phyloP scores from a whole-genome alignment of 2,329 filamentous ascomycete species.

The Neopestalotiopsis sp. region DNA sequence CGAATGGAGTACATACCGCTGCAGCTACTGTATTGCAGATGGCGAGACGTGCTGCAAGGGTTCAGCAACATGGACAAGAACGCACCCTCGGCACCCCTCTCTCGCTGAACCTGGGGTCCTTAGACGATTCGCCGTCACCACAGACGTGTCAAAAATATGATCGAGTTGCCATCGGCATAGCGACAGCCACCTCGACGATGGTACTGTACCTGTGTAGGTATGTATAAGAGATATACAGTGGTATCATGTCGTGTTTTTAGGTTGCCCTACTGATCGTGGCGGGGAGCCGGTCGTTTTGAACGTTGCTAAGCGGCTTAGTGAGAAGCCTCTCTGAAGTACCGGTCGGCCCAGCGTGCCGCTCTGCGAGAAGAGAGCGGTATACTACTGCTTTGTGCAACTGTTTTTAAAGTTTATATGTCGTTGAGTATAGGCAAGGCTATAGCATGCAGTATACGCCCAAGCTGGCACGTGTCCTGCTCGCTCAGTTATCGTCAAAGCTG shows the following conservation, averaged over 20 bases:
- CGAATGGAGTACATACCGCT: background rate
- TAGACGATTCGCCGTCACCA: background rate
- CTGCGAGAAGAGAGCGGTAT: background rate
- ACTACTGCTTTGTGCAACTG: background rate
- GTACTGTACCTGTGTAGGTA: background rate
- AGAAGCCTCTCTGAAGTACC: background rate
- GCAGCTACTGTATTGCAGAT: background rate
- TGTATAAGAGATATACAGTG: background rate
- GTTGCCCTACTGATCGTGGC: background rate
- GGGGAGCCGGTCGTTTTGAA: background rate
- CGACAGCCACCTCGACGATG: background rate
- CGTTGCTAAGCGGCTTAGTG: background rate
- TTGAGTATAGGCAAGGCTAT: background rate
- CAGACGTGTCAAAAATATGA: background rate
- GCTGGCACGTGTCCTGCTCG: background rate
- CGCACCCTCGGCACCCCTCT: background rate
- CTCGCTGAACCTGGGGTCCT: background rate
- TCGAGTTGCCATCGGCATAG: background rate
- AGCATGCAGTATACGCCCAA: background rate
- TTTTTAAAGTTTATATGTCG: background rate
- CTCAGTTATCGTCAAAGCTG: background rate
- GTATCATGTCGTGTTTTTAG: background rate
- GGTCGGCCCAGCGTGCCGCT: background rate
- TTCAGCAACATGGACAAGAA: background rate
- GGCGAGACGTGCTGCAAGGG: background rate